A percentile compares a stretch with the other conserved stretches of the same genome.
Evolutionary conservation across 2,329 filamentous ascomycete species (phyloP).

Genomic region (Scedosporium dehoogii): DNA sequence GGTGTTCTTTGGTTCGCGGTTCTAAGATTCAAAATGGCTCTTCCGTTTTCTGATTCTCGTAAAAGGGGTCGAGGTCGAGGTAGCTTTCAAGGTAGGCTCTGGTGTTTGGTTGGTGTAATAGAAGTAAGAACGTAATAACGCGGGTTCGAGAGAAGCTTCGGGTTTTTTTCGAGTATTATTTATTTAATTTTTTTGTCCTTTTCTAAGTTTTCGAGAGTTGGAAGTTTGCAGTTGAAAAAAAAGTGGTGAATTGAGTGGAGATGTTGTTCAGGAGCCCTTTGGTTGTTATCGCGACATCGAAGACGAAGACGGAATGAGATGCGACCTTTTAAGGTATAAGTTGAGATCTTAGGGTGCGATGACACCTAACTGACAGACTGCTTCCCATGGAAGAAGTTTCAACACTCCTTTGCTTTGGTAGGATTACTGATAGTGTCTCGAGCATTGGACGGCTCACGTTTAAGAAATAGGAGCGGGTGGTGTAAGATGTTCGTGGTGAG

Average conservation of each 20-base stretch:
- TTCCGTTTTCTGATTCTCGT: background rate
- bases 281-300: slow-evolving; percentile 3
- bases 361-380: background rate
- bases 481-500: background rate
- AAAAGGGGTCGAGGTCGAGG: background rate
- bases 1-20: background rate
- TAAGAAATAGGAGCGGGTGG: background rate
- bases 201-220: background rate
- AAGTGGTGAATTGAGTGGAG: background rate
- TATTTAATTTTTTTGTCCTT: background rate
- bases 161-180: background rate
- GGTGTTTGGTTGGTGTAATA: background rate
- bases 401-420: background rate
- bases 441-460: slow-evolving; percentile 4
- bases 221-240: background rate
- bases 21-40: background rate
- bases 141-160: background rate
- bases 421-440: background rate
- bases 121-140: background rate
- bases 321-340: background rate
- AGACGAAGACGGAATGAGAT: background rate
- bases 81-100: background rate
- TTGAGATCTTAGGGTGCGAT: slow-evolving; percentile 1
- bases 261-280: background rate
- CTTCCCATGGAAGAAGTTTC: slow-evolving; percentile 5